Base-by-base conservation (phyloP, 495 filamentous ascomycete genomes). In the Opeltia flavorubescens region DNA sequence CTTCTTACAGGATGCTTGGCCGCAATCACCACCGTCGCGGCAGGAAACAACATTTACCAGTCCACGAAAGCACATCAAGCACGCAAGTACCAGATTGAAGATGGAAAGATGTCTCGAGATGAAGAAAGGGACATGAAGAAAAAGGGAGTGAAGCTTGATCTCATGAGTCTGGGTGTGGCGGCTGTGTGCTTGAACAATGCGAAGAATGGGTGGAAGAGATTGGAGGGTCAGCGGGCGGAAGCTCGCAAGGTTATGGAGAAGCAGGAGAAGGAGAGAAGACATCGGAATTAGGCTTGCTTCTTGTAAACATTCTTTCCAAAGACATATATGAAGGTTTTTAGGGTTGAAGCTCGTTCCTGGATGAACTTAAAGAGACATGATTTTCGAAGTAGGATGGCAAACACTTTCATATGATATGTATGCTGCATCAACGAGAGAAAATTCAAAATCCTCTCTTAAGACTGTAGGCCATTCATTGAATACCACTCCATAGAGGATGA, bases 21-120 rank as follows among this genome's bases (percentile, higher is more conserved):
- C 13, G 47, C 47, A 26, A 24, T 56, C 29, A 54, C 54, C 6
- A 51, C 47, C 23, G 9, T 56, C 13, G 47, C 47, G 7, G 54
- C 54, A 4, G 44, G 26, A 5, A 56, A 56, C 33, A 54, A 51
- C 13, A 44, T 56, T 24, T 54, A 54, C 15, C 54, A 56, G 24
- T 43, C 51, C 15, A 44, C 44, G 1, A 54, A 54, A 18, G 54
- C 54, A 9, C 51, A 56, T 33, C 39, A 50, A 18, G 26, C 40
- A 3, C 51, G 54, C n/a, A 33, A 18, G 15, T 40, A 35, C 24
- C 24, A 48, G 25, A 12, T 50, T 9, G 34, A 45, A 12, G 23
- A 42, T n/a, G 51, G 51, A 12, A 30, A 46, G 26, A 42, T 56
- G 12, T 41, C 20, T 3, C 13, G 17, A 5, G 20, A 29, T 12